Evolutionary conservation across 805 yeast genomes (phyloP).

Genomic region (Vanderwaltozyma verrucispora): DNA sequence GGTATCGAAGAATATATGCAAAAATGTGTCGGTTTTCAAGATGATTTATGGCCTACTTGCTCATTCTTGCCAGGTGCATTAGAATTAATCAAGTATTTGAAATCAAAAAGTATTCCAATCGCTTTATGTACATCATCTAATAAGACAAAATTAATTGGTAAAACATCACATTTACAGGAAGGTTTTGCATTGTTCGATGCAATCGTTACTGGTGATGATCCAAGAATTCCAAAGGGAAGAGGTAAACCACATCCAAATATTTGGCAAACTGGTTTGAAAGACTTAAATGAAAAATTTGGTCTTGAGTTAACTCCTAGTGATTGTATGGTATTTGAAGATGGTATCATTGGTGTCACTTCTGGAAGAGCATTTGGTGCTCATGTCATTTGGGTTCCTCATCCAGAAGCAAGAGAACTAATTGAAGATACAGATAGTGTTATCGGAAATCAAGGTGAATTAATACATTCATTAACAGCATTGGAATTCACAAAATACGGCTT

Average conservation of each 20-base stretch:
- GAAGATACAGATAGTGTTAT: conserved; percentile 42
- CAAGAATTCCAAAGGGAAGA: conserved; percentile 67
- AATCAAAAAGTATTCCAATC: conserved; percentile 51
- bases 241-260: conserved; percentile 95
- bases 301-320: conserved; percentile 55
- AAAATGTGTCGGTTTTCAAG: conserved; percentile 42
- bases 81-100: conserved; percentile 49
- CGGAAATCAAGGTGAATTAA: conserved; percentile 47
- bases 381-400: conserved; percentile 94
- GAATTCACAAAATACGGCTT: conserved; percentile 39
- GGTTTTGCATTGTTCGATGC: conserved; percentile 60
- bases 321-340: conserved; percentile 90
- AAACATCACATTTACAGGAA: conserved; percentile 59
- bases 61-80: conserved; percentile 76
- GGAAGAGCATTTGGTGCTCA: conserved; percentile 75
- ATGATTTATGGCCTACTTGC: conserved; percentile 49
- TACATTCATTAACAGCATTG: conserved; percentile 43
- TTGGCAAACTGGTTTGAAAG: conserved; percentile 71
- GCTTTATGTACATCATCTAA: conserved; percentile 88
- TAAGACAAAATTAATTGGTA: conserved; percentile 47
- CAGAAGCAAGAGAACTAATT: conserved; percentile 50
- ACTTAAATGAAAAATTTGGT: conserved; percentile 48
- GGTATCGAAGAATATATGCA: conserved; percentile 55
- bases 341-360: conserved; percentile 79
- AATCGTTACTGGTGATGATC: conserved; percentile 82